Evolutionary conservation across 371 early-diverging fungal genomes (phyloP), one percentile per base, ranked within the genome.

Genomic region (Mucor velutinosus): DNA sequence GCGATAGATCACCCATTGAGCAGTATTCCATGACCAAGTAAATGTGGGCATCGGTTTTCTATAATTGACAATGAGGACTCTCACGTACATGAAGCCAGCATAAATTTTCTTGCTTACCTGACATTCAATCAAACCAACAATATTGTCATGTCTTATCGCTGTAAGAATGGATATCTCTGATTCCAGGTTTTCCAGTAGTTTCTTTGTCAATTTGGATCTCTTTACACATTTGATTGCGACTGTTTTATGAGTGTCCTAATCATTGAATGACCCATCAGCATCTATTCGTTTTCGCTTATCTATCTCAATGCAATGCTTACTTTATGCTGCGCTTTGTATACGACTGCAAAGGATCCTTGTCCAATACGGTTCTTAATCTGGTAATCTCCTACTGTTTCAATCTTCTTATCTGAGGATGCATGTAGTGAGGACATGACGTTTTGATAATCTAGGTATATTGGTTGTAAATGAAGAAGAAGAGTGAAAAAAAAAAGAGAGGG

Each of bases 11-110:
- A 53, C 98, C 98, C 73, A 95, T 70, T 11, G 92, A 84, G 75
- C 98, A 97, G 69, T 89, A 96, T 71, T 97, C 97, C 97, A 97
- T 97, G 15, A 97, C 86, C 39, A 97, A 84, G 76, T 94, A 93
- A 51, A 97, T 96, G 70, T 96, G 92, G 56, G 87, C 85, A 43
- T 93, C 92, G 3, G 94, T 92, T 88, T 95, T 94, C 93, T 93
- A 64, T 0, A 7, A 35, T 43, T 43, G 45, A 2, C 37, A 66
- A n/a, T 61, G 35, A 41, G 30, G 37, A 43, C 8, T 19, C 64
- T 2, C 41, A 27, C 19, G 10, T 12, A 37, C 21, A 37, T 41
- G 15, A 30, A 30, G 12, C 4, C 12, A 60, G 61, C 61, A 45
- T 60, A 45, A 60, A 60, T 29, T 21, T 29, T 23, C 47, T 29